Base-by-base conservation (phyloP, 1,284 basidiomycete species). In the Austropuccinia psidii region DNA sequence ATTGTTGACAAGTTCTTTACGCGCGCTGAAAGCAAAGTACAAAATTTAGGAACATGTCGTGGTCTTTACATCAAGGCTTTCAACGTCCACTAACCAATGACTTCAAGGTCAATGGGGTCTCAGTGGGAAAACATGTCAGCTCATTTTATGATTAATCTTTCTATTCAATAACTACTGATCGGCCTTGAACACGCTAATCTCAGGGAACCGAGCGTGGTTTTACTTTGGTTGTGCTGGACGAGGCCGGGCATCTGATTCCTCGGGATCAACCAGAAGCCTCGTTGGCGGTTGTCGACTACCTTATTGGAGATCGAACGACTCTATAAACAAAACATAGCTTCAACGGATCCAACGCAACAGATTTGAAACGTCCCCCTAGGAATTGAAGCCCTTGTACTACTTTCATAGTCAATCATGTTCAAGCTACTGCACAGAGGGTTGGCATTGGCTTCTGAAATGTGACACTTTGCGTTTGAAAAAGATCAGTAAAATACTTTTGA, bases 1-100 rank as follows among this genome's bases (percentile, higher is more conserved):
- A n/a, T n/a, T n/a, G n/a, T n/a, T n/a, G n/a, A n/a, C n/a, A n/a
- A n/a, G n/a, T n/a, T n/a, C n/a, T n/a, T n/a, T n/a, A n/a, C n/a
- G n/a, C n/a, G n/a, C n/a, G n/a, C n/a, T n/a, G n/a, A n/a, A n/a
- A n/a, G n/a, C n/a, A n/a, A n/a, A n/a, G n/a, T n/a, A n/a, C n/a
- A n/a, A n/a, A 37, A 76, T 75, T 68, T 65, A 79, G 79, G 55
- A 78, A 78, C 73, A 78, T 78, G 76, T 79, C 79, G 11, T 80
- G 79, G 79, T 74, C 74, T 6, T 77, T 76, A 6, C 31, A 73
- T 43, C 77, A 77, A 73, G 80, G 80, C 13, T 80, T 80, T 76
- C 76, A 78, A 49, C 52, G 55, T 1, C 73, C 67, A 17, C 74
- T 77, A n/a, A 76, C 62, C 13, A 49, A 73, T 6, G 52, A 35